Percentiles rank a stretch among this genome's conserved stretches.
Conservation (phyloP, 352 stramenopile species). For the Paralagenidium karlingii region DNA sequence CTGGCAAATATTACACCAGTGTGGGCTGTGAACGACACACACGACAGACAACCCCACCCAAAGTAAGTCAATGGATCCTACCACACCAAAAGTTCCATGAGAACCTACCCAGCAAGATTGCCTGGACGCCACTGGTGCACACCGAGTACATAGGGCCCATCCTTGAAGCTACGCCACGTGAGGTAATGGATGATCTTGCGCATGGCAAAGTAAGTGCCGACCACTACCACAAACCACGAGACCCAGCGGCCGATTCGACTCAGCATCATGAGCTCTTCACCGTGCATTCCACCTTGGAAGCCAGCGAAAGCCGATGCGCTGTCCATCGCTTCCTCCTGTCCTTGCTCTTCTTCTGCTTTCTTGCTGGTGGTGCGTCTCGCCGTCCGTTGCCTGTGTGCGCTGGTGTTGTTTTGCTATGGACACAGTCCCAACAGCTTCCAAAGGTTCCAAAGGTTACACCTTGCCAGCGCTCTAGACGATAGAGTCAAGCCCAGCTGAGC, state of each 20-base stretch:
- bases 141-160: conserved; percentile 54
- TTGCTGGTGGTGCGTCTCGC: too few species aligned
- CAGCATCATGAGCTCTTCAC: too few species aligned
- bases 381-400: too few species aligned
- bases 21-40: conserved; percentile 14
- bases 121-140: conserved; percentile 65
- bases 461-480: too few species aligned
- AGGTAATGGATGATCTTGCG: conserved; percentile 71
- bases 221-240: conserved; percentile 20
- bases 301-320: too few species aligned
- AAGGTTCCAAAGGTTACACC: too few species aligned
- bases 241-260: conserved; percentile 39
- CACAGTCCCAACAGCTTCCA: too few species aligned
- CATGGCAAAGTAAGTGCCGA: conserved; percentile 45
- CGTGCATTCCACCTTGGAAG: too few species aligned
- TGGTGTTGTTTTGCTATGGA: too few species aligned
- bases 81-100: not conserved
- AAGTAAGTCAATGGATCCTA: not conserved
- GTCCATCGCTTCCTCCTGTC: too few species aligned
- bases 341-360: too few species aligned
- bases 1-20: conserved; percentile 78
- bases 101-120: conserved; percentile 45
- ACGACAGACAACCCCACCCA: not conserved
- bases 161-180: conserved; percentile 68
- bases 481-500: too few species aligned